phyloP scores from a whole-genome alignment of 345 rosid species.

The Sisymbrium irio region DNA sequence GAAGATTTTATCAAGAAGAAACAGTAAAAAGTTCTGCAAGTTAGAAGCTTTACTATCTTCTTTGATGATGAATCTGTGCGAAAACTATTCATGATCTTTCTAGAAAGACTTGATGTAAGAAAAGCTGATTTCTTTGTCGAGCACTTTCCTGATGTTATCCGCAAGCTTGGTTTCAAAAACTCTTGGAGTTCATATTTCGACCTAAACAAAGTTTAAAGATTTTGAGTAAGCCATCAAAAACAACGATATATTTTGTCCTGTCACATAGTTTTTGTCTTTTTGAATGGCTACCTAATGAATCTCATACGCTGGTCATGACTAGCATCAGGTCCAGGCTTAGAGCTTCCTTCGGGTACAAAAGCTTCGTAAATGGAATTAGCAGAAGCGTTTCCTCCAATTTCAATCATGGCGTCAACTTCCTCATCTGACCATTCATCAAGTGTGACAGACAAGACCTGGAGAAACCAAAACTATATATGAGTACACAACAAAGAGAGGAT shows the following conservation, averaged over 20 bases:
- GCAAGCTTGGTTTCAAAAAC: slow-evolving; percentile 87
- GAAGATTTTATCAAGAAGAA: background rate
- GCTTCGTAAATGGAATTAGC: slow-evolving; percentile 83
- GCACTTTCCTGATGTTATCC: slow-evolving; percentile 52
- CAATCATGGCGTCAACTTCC: slow-evolving; percentile 59
- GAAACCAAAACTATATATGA: slow-evolving; percentile 5
- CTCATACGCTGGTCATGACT: slow-evolving; percentile 69
- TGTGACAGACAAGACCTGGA: slow-evolving; percentile 80
- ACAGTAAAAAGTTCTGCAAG: background rate
- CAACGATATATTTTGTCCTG: background rate
- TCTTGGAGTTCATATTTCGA: slow-evolving; percentile 94
- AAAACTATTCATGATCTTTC: slow-evolving; percentile 64
- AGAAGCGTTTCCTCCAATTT: slow-evolving; percentile 68
- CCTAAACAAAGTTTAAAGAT: slow-evolving; percentile 43
- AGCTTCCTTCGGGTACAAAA: slow-evolving; percentile 48
- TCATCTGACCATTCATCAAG: slow-evolving; percentile 96
- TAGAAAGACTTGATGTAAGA: slow-evolving; percentile 61
- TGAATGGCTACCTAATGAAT: slow-evolving; percentile 54
- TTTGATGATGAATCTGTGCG: slow-evolving; percentile 51
- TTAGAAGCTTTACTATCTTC: slow-evolving; percentile 36
- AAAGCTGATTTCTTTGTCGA: slow-evolving; percentile 38
- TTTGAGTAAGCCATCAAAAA: background rate
- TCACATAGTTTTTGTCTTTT: background rate
- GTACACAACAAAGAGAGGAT: background rate
- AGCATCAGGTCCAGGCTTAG: slow-evolving; percentile 73